Percentiles rank a stretch among this genome's conserved stretches.
Conservation (phyloP, 2,329 filamentous ascomycete genomes). For the Bipolaris victoriae region DNA sequence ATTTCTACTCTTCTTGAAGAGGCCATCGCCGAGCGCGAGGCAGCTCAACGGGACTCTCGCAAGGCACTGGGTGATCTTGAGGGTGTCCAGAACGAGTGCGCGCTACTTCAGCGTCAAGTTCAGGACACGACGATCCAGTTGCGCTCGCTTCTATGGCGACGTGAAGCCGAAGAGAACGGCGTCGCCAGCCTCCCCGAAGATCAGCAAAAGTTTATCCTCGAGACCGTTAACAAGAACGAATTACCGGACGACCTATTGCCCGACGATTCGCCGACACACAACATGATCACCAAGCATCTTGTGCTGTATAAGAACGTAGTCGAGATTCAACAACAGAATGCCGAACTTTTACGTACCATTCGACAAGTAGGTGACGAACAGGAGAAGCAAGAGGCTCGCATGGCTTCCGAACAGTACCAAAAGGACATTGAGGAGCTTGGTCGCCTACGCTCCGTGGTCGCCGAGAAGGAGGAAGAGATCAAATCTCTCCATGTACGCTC, state of each 20-base stretch:
- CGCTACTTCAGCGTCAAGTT: slow-evolving; percentile 83
- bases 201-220: slow-evolving; percentile 76
- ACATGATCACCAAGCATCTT: slow-evolving; percentile 87
- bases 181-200: slow-evolving; percentile 72
- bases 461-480: slow-evolving; percentile 83
- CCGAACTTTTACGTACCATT: slow-evolving; percentile 80
- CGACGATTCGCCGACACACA: slow-evolving; percentile 82
- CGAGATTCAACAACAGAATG: slow-evolving; percentile 87
- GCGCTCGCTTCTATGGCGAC: slow-evolving; percentile 86
- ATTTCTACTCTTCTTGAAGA: slow-evolving; percentile 80
- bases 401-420: slow-evolving; percentile 60
- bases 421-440: slow-evolving; percentile 73
- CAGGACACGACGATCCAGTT: slow-evolving; percentile 89
- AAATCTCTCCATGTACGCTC: slow-evolving; percentile 80
- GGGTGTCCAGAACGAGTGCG: slow-evolving; percentile 67
- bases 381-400: slow-evolving; percentile 85
- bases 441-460: slow-evolving; percentile 72
- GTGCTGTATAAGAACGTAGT: slow-evolving; percentile 85
- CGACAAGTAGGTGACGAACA: slow-evolving; percentile 85
- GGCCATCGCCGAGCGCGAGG: slow-evolving; percentile 79
- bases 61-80: slow-evolving; percentile 77
- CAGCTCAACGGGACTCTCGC: slow-evolving; percentile 76
- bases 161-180: slow-evolving; percentile 81
- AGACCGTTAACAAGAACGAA: slow-evolving; percentile 73
- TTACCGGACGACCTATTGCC: slow-evolving; percentile 67